These are phyloP conservation scores for Fusarium ramigenum DNA, from an alignment of 2,329 filamentous ascomycete genomes.

Conservation along the genomic window DNA sequence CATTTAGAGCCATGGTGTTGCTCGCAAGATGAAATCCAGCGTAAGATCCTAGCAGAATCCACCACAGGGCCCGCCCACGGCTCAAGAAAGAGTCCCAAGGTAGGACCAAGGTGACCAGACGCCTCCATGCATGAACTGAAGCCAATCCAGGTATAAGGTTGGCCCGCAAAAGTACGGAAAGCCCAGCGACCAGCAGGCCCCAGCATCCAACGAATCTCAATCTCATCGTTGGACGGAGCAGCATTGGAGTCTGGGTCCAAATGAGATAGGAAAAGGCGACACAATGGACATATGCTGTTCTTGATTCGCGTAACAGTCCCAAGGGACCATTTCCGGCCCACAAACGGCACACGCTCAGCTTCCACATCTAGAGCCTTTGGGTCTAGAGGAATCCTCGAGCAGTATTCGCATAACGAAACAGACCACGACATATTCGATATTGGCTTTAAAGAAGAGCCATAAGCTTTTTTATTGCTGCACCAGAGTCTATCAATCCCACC, in stretches of 20 bases:
- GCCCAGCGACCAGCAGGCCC: fast-evolving
- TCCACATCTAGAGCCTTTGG: neutral
- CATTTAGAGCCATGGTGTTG: fast-evolving
- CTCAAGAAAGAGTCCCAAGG: fast-evolving
- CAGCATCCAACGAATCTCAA: fast-evolving
- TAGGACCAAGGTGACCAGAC: fast-evolving
- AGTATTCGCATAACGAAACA: neutral
- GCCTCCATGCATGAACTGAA: fast-evolving
- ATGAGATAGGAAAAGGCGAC: fast-evolving
- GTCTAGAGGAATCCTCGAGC: neutral
- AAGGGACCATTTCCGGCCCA: neutral
- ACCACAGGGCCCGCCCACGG: neutral
- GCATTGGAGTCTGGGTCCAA: fast-evolving
- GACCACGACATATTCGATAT: fast-evolving
- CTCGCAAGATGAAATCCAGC: neutral
- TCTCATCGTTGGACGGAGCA: fast-evolving
- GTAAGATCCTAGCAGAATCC: neutral
- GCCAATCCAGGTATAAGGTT: neutral
- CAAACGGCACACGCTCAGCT: fast-evolving
- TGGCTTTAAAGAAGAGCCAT: fast-evolving
- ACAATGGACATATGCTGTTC: neutral
- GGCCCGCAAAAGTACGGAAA: fast-evolving
- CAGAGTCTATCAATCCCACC: fast-evolving
- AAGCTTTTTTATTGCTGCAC: fast-evolving
- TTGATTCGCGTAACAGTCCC: fast-evolving